Evolutionary conservation across 1,284 basidiomycete species (phyloP), one percentile per base, ranked within the genome.

Genomic region (Fistulinella staudtii): DNA sequence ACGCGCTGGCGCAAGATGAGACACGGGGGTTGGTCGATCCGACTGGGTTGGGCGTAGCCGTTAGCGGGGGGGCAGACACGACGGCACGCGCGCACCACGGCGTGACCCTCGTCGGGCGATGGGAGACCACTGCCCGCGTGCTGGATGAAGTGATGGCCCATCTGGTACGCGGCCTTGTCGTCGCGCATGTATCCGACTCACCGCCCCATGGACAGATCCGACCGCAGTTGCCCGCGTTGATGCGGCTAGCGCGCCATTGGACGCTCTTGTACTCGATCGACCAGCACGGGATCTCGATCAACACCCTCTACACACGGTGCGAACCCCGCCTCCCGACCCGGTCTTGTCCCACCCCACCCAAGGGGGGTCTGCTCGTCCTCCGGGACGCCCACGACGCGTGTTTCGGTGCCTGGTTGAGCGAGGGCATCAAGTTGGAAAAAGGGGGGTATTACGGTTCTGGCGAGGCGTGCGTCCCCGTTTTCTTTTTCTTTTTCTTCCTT

Each of bases 261-360:
- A 79, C 78, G 1, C 73, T 98, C 3, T 68, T 97, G 1, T 98
- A 97, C 68, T 94, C 91, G 9, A 72, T 96, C 14, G 95, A 99
- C 58, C 93, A 97, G 62, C 90, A 98, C 53, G 95, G 95, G 0
- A 93, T 94, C 36, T 94, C 91, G 8, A 73, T 98, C 9, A 80
- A 86, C 30, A 97, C 95, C 0, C 75, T 98, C 1, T 95, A 94
- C 61, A 58, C 78, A 2, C 75, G 77, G 3, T 85, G 85, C 39
- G 80, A 77, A 18, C 63, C 65, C 3, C 61, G 60, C 4, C 50
- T 53, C 41, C 53, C 51, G 15, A 47, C 48, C 17, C 58, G 48
- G 15, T 61, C 45, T 11, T 41, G 55, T 23, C 61, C 50, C 11
- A 51, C 50, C 20, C 56, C 50, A 20, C 58, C 42, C 35, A 54